These are phyloP conservation scores for Eragrostis tef DNA, from an alignment of 202 grass and related monocot species.

Conservation along the genomic window DNA sequence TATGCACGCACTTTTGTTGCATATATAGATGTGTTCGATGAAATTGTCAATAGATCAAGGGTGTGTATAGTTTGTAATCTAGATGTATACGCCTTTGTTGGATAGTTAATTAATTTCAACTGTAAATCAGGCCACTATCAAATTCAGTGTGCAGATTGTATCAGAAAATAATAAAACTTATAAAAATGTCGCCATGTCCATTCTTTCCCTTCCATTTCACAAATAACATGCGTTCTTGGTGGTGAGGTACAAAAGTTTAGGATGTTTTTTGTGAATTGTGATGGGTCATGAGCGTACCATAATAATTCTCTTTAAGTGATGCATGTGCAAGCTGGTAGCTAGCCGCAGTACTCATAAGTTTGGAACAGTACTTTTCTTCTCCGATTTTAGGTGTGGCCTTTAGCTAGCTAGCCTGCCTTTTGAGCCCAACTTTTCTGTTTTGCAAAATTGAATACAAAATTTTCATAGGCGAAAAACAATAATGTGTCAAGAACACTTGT, in stretches of 20 bases:
- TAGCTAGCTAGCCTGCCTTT: background rate
- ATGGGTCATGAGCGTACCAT: constrained; percentile 28
- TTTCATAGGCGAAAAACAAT: background rate
- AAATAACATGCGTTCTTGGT: background rate
- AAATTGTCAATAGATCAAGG: constrained; percentile 38
- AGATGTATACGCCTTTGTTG: constrained; percentile 21
- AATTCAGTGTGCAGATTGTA: background rate
- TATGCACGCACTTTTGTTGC: constrained; percentile 36
- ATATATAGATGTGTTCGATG: background rate
- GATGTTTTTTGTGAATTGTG: background rate
- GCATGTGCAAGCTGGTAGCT: constrained; percentile 40
- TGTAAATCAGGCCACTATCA: background rate
- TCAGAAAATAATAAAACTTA: background rate
- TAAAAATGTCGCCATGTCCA: background rate
- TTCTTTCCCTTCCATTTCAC: background rate
- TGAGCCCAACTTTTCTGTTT: background rate
- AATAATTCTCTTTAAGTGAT: constrained; percentile 34
- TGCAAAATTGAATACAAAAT: background rate
- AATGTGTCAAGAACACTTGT: background rate
- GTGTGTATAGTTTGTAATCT: constrained; percentile 17
- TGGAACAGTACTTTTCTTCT: background rate
- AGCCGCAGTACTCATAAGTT: constrained; percentile 7
- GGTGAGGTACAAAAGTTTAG: background rate
- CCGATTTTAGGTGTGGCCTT: background rate
- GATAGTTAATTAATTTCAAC: constrained; percentile 15